phyloP scores from a whole-genome alignment of 2,329 filamentous ascomycete species.

The Clonostachys solani region DNA sequence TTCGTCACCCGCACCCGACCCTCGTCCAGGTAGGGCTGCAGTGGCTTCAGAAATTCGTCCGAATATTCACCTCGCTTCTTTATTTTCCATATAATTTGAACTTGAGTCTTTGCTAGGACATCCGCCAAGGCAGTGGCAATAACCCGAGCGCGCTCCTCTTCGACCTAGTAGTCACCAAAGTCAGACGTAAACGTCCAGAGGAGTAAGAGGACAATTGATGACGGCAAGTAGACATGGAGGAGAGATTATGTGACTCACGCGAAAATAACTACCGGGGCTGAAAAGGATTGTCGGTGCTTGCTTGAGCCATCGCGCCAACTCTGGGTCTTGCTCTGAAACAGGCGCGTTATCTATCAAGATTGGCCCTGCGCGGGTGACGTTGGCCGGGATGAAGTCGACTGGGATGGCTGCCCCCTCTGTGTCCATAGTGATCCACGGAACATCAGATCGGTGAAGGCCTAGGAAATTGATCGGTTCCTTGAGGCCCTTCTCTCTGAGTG shows the following conservation, averaged over 20 bases:
- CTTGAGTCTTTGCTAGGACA: constrained; percentile 6
- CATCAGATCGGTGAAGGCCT: constrained; percentile 16
- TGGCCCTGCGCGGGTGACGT: constrained; percentile 12
- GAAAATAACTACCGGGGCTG: constrained; percentile 13
- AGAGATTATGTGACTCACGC: not conserved
- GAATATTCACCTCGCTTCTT: constrained; percentile 1
- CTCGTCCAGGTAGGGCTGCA: constrained; percentile 5
- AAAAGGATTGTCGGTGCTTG: constrained; percentile 14
- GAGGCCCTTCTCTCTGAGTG: constrained; percentile 11
- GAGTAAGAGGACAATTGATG: not conserved
- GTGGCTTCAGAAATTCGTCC: constrained; percentile 4
- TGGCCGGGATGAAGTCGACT: constrained; percentile 10
- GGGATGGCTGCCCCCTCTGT: constrained; percentile 15
- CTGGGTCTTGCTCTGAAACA: constrained; percentile 13
- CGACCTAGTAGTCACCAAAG: constrained; percentile 3
- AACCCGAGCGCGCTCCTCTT: constrained; percentile 5
- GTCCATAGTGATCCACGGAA: constrained; percentile 19
- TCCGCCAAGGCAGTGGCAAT: constrained; percentile 13
- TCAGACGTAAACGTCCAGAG: not conserved
- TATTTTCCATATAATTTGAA: constrained; percentile 21
- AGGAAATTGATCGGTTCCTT: constrained; percentile 12
- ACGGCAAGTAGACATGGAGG: not conserved
- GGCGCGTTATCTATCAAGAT: constrained; percentile 11
- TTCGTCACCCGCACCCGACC: constrained; percentile 7
- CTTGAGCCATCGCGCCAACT: constrained; percentile 13